Evolutionary conservation across 345 rosid genomes (phyloP), one percentile per base, ranked within the genome.

Genomic region (Adansonia digitata): DNA sequence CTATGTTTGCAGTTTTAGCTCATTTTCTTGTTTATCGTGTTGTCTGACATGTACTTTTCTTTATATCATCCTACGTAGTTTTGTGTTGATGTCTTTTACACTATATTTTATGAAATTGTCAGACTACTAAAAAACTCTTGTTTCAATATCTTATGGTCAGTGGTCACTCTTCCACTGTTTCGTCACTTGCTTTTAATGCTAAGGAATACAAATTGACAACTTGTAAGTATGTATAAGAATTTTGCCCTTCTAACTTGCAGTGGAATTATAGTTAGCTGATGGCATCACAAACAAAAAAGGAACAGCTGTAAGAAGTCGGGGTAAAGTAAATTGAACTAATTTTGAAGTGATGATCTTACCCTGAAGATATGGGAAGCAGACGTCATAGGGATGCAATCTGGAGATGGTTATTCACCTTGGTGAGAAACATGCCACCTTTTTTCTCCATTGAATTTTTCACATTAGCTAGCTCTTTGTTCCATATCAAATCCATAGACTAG

Each of bases 271-370:
- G 74, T 72, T n/a, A n/a, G n/a, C 20, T 76, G 5, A 67, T 73
- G 24, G 66, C 49, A 2, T 77, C 6, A 3, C n/a, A 20, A 48
- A 10, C 1, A 26, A 20, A 48, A 31, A 35, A 11, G n/a, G n/a
- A 7, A 12, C 34, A 48, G 40, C 46, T 22, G 2, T 55, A 60
- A 66, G 2, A 62, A 61, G 56, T 51, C n/a, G 72, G 56, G 39
- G 70, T 68, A 51, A 76, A 56, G 34, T 43, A 18, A 59, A n/a
- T n/a, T 68, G n/a, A n/a, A 48, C 31, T 80, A 62, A 31, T 72
- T 80, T 76, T 88, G 84, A 91, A 95, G 99, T 84, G 99, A 93
- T 81, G 99, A 95, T 86, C 97, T 91, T 71, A 90, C 96, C 18
- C 72, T 95, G 77, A 95, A 93, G 89, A 86, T 95, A 83, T 95